Evolutionary conservation across 1,284 basidiomycete species (phyloP), one percentile per base, ranked within the genome.

Genomic region (Cutaneotrichosporon sp.): DNA sequence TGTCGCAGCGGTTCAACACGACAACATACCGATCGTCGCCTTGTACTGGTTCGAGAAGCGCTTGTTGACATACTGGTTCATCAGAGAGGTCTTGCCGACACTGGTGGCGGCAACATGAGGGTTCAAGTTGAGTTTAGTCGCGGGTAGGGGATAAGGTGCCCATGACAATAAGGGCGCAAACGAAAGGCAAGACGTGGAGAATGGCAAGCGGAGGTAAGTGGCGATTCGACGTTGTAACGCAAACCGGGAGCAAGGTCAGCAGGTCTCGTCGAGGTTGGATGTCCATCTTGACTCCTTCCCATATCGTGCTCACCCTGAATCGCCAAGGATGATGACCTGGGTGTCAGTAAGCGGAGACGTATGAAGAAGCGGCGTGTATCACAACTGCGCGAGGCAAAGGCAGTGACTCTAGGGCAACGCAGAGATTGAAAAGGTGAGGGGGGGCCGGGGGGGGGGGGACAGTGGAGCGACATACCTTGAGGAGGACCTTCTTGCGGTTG

Each of bases 11-110:
- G 27, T 7, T 29, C 42, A 4, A 31, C 29, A 19, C 3, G n/a
- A 44, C 11, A 19, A 68, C 68, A 43, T 85, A 62, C 89, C 90
- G 71, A 94, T 93, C 58, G 91, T 96, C 11, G 92, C 93, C 80
- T 98, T 98, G 83, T 99, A 98, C 76, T 97, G 94, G 76, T 94
- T 97, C 70, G 89, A 94, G 79, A 98, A 99, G 61, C 96, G 87
- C 78, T 97, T 98, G 85, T 98, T 98, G 67, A 99, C 96, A 80
- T 97, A 98, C 80, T 98, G 96, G 80, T 97, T 98, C 96, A 99
- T 99, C 67, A 99, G 84, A 37, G 94, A 98, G 45, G 94, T 98
- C 87, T 98, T 98, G 49, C 94, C 96, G 75, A 99, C 96, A 57
- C 94, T 96, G 68, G 33, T 46, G 44, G 37, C 27, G 24, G 32